Evolutionary conservation across 441 rosid species (phyloP).

Genomic region (Populus tomentosa): DNA sequence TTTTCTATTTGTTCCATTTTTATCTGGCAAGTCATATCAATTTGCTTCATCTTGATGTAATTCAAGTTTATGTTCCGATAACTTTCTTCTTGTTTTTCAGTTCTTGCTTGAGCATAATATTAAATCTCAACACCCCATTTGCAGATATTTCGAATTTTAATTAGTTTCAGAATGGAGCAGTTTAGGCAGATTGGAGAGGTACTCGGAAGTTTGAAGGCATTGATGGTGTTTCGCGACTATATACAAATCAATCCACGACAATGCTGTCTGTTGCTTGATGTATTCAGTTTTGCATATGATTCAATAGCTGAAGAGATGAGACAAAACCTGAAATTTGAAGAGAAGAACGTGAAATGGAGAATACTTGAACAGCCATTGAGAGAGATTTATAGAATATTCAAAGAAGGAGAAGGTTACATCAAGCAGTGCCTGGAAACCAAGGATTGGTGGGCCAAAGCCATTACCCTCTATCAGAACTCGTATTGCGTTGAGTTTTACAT

Average conservation of each 20-base stretch:
- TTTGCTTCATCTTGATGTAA: background rate
- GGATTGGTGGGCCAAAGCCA: constrained; percentile 79
- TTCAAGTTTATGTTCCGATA: background rate
- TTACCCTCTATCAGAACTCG: constrained; percentile 63
- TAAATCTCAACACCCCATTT: background rate
- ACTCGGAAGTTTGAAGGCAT: constrained; percentile 72
- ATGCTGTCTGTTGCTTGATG: constrained; percentile 61
- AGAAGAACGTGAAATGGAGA: constrained; percentile 74
- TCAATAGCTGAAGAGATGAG: constrained; percentile 69
- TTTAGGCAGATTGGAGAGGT: constrained; percentile 92
- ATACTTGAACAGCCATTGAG: constrained; percentile 72
- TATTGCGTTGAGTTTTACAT: constrained; percentile 76
- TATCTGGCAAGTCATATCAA: background rate
- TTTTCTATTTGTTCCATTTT: background rate
- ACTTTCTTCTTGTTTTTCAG: background rate
- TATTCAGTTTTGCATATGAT: constrained; percentile 51
- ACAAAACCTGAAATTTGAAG: constrained; percentile 68
- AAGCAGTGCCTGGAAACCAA: constrained; percentile 63
- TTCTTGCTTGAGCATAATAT: background rate
- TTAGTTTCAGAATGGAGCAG: constrained; percentile 54
- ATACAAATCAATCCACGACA: constrained; percentile 76
- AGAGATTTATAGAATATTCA: constrained; percentile 70
- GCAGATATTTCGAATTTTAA: background rate
- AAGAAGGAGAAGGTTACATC: constrained; percentile 80
- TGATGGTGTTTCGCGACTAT: constrained; percentile 70